Conservation (phyloP, 2,329 filamentous ascomycete species). For the Ploettnerulaceae sp. region DNA sequence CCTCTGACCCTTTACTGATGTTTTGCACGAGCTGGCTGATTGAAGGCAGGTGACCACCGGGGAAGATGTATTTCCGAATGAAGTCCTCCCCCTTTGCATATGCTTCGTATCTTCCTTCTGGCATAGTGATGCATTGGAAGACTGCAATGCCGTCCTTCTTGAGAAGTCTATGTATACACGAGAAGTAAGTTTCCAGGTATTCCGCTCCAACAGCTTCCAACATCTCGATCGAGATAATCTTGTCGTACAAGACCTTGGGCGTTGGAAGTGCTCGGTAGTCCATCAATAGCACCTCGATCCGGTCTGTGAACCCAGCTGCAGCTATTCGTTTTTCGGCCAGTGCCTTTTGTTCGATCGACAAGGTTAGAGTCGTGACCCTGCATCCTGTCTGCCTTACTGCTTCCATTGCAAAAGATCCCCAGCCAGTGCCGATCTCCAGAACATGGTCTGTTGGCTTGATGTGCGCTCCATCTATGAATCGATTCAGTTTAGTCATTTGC, state of each 20-base stretch:
- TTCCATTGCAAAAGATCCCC: slow-evolving; percentile 69
- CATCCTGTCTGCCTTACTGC: slow-evolving; percentile 63
- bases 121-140: slow-evolving; percentile 76
- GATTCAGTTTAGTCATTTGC: slow-evolving; percentile 61
- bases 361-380: slow-evolving; percentile 61
- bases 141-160: slow-evolving; percentile 63
- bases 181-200: slow-evolving; percentile 64
- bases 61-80: slow-evolving; percentile 74
- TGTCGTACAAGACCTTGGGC: slow-evolving; percentile 56
- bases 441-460: slow-evolving; percentile 64
- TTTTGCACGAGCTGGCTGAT: slow-evolving; percentile 52
- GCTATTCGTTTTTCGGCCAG: slow-evolving; percentile 61
- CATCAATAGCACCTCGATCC: slow-evolving; percentile 60
- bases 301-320: slow-evolving; percentile 53
- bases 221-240: slow-evolving; percentile 74
- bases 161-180: slow-evolving; percentile 56
- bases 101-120: slow-evolving; percentile 59
- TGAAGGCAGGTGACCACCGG: slow-evolving; percentile 65
- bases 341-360: slow-evolving; percentile 64
- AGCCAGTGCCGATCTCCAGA: slow-evolving; percentile 70
- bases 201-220: slow-evolving; percentile 67
- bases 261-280: slow-evolving; percentile 62
- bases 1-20: slow-evolving; percentile 55
- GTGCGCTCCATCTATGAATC: slow-evolving; percentile 60
- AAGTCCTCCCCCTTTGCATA: slow-evolving; percentile 67